These are phyloP conservation scores for Abortiporus biennis DNA, from an alignment of 1,284 basidiomycete species.

Conservation along the genomic window DNA sequence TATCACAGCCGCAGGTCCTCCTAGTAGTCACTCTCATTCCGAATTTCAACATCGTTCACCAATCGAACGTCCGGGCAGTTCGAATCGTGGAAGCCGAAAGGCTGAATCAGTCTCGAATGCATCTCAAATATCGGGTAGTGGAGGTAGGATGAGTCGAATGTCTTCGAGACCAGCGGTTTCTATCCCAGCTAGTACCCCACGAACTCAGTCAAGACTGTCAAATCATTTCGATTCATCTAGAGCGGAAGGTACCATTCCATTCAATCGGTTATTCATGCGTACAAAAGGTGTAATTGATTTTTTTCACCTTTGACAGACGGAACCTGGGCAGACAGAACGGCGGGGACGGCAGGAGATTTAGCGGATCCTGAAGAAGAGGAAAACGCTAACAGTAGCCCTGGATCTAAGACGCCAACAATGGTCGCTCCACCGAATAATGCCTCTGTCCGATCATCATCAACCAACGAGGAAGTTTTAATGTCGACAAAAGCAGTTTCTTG, in stretches of 20 bases:
- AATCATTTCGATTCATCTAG: neutral
- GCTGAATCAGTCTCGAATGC: neutral
- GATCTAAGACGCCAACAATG: neutral
- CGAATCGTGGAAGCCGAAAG: neutral
- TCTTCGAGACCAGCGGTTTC: neutral
- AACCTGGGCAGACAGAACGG: neutral
- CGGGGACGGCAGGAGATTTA: neutral
- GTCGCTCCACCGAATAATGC: neutral
- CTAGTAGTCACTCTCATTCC: neutral
- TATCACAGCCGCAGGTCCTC: neutral
- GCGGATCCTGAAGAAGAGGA: too few relatives aligned
- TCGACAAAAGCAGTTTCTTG: constrained; percentile 14
- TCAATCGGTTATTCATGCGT: neutral
- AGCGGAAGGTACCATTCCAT: neutral
- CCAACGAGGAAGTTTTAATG: too few relatives aligned
- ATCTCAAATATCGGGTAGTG: neutral
- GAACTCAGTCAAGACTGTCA: neutral
- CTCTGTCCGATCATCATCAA: too few relatives aligned
- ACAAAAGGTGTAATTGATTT: neutral
- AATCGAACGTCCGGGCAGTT: neutral
- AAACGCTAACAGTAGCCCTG: neutral
- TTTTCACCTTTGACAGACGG: neutral
- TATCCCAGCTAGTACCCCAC: neutral
- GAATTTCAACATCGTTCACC: neutral
- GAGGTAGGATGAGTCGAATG: neutral